Base-by-base conservation (phyloP, 1,139 yeast genomes). In the Meyerozyma carpophila region DNA sequence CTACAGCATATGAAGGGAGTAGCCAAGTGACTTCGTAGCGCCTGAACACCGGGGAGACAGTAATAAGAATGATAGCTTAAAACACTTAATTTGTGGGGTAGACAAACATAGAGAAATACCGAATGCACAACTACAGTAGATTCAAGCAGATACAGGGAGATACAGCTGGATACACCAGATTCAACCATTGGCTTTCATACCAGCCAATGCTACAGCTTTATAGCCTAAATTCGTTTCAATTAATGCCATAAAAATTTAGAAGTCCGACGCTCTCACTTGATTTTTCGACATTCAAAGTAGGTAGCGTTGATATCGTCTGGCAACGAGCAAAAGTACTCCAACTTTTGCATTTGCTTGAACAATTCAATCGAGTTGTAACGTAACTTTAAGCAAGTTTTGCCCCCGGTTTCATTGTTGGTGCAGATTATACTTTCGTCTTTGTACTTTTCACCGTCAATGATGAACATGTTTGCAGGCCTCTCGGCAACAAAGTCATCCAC, bases 261-360 rank as follows among this genome's bases (percentile, higher is more conserved):
- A 11, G 6, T 27, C 29, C 11, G 4, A n/a, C 29, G 7, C n/a
- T 10, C 13, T 44, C 47, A 61, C 34, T 50, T 51, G 37, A 72
- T 72, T 52, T 70, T 70, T 47, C 78, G 59, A 55, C 78, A 73
- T 53, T 73, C 78, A 49, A 73, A 72, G 53, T 72, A 71, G 8
- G 77, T 72, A 37, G 77, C 75, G 48, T 69, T 66, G 41, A 72
- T 65, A 46, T 71, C 75, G 45, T 71, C 70, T 11, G 56, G 55
- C 44, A 50, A 48, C 3, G 75, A 68, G 48, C 77, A 73, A 49
- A 71, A 70, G 49, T 71, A 71, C 39, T 70, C 75, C 40, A 69
- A 57, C 38, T 59, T 61, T 47, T 73, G 78, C 79, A 73, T 73
- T 28, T 68, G 68, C 50, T 65, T 70, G 60, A 73, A 73, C 46